A percentile compares a stretch with the other conserved stretches of the same genome.
phyloP scores from a whole-genome alignment of 768 basidiomycete species.

The Mycena capillaripes region DNA sequence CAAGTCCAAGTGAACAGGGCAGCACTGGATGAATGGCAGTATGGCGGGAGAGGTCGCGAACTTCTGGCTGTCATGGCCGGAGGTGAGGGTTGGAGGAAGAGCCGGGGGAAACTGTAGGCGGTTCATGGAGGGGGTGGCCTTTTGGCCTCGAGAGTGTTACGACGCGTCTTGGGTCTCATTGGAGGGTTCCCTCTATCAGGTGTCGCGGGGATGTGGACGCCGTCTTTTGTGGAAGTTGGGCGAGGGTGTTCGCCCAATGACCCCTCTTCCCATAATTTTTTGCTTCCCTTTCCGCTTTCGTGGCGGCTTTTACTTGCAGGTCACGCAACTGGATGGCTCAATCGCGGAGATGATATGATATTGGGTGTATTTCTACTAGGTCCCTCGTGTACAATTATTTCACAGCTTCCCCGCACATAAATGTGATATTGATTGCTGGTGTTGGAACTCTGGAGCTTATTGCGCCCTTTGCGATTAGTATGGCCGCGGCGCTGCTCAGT shows the following conservation, averaged over 20 bases:
- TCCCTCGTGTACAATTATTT: slow-evolving; percentile 10
- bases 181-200: slow-evolving; percentile 22
- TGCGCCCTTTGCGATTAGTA: not conserved
- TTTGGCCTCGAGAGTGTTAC: slow-evolving; percentile 31
- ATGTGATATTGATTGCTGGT: not conserved
- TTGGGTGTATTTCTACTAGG: not conserved
- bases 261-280: slow-evolving; percentile 33
- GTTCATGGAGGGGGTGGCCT: slow-evolving; percentile 32
- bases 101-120: slow-evolving; percentile 22
- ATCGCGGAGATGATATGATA: not conserved
- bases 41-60: slow-evolving; percentile 26
- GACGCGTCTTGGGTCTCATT: slow-evolving; percentile 9
- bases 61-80: slow-evolving; percentile 30
- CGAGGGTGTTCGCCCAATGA: slow-evolving; percentile 32
- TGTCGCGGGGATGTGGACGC: slow-evolving; percentile 18
- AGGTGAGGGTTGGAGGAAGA: slow-evolving; percentile 29
- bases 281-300: slow-evolving; percentile 27
- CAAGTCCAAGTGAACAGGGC: slow-evolving; percentile 29
- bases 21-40: slow-evolving; percentile 30
- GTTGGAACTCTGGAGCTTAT: not conserved
- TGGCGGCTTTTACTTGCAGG: slow-evolving; percentile 7
- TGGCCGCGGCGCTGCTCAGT: slow-evolving; percentile 21
- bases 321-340: not conserved
- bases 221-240: slow-evolving; percentile 27
- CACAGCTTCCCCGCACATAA: not conserved